These are phyloP conservation scores for Aspergillus transmontanensis DNA, from an alignment of 2,329 filamentous ascomycete genomes.

Conservation along the genomic window DNA sequence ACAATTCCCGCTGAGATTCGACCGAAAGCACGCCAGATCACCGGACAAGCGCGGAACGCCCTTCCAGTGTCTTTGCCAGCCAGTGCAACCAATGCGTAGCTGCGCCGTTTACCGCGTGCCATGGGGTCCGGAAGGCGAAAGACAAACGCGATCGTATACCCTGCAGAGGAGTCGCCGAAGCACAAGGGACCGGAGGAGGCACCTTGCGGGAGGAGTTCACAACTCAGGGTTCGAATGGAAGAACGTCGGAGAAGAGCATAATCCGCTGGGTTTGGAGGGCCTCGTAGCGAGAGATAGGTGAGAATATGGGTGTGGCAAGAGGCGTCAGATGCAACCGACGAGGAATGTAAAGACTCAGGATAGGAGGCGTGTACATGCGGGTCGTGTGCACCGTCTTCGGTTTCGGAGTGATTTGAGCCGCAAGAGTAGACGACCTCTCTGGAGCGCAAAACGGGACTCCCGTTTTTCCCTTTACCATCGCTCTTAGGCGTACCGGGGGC, in stretches of 20 bases:
- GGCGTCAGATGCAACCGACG: constrained; percentile 47
- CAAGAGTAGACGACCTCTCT: constrained; percentile 57
- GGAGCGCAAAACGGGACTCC: constrained; percentile 58
- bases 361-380: constrained; percentile 40
- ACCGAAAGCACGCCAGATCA: constrained; percentile 58
- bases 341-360: constrained; percentile 42
- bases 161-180: constrained; percentile 58
- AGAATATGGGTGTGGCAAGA: constrained; percentile 59
- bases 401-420: constrained; percentile 41
- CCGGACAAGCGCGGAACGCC: constrained; percentile 49
- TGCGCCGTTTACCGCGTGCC: constrained; percentile 58
- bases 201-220: constrained; percentile 58
- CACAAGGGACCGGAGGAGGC: constrained; percentile 60
- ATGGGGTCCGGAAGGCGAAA: constrained; percentile 62
- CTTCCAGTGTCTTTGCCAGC: constrained; percentile 55
- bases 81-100: constrained; percentile 60
- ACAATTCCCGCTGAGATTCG: constrained; percentile 57
- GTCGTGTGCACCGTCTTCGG: constrained; percentile 38
- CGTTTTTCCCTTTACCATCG: constrained; percentile 53
- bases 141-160: constrained; percentile 62
- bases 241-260: constrained; percentile 60
- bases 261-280: constrained; percentile 55
- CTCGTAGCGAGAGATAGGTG: constrained; percentile 61
- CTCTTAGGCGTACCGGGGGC: constrained; percentile 54
- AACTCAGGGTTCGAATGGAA: constrained; percentile 60